Evolutionary conservation across 495 filamentous ascomycete genomes (phyloP), one percentile per base, ranked within the genome.

Genomic region (Talaromyces proteolyticus): DNA sequence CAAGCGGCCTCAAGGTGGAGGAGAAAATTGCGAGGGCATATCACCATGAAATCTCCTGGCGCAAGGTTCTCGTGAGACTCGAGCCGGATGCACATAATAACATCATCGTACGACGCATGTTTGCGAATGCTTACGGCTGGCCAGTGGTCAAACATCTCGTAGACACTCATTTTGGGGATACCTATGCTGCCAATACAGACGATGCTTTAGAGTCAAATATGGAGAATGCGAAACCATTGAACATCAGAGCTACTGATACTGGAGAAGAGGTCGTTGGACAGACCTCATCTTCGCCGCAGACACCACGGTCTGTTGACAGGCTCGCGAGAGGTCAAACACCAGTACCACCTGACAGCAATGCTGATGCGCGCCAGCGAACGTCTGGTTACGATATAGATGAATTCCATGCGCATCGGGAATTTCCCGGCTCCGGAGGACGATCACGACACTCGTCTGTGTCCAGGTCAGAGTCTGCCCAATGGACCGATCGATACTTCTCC

Each of bases 81-180:
- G 93, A 98, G 62, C 93, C 93, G 1, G 93, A 98, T 73, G 93
- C 93, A 2, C 93, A 98, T 65, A 98, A 98, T 66, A 98, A 98
- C 62, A 92, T 98, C 50, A 86, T 96, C 51, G 93, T 98, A 17
- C 85, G 93, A 21, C 83, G 93, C 24, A 92, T 88, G 81, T 97
- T 98, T 56, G 86, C 91, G 50, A 98, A 98, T 62, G 93, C 93
- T 0, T 95, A 95, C 59, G 93, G 93, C 3, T 98, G 93, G 93
- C 91, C 92, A 0, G 93, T 98, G 4, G 74, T 96, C 42, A 87
- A 95, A 61, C 93, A 98, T 62, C 69, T 97, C 2, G 88, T 91
- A 40, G 91, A 96, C 59, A 89, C 89, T 0, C 93, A 98, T 59
- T 98, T 98, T 58, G 84, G 80, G 39, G 80, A 88, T 55, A 78